Conservation (phyloP, 2,329 filamentous ascomycete genomes). For the Pseudogymnoascus sp. region DNA sequence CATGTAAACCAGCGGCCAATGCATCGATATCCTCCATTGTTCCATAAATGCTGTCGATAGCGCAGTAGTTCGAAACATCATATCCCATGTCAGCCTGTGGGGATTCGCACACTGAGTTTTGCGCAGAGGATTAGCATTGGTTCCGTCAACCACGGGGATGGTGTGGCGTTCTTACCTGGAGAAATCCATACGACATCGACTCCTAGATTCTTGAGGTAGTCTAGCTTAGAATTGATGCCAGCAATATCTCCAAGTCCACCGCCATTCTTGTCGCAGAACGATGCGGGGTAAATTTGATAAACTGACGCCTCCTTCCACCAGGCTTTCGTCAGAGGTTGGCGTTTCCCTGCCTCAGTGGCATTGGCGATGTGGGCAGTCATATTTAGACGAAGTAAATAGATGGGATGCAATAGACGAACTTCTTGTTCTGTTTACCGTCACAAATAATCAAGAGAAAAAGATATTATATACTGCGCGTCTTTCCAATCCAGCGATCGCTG, state of each 20-base stretch:
- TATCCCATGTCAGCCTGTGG: constrained; percentile 63
- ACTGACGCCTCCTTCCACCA: constrained; percentile 21
- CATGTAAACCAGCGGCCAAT: constrained; percentile 50
- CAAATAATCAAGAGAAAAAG: background rate
- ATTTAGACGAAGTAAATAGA: background rate
- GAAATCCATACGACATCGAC: constrained; percentile 58
- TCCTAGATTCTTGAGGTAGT: constrained; percentile 51
- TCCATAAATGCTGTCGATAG: constrained; percentile 57
- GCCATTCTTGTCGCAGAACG: constrained; percentile 47
- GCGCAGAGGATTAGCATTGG: background rate
- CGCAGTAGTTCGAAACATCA: constrained; percentile 59
- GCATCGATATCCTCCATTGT: constrained; percentile 57
- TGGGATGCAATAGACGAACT: background rate
- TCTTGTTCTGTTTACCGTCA: background rate
- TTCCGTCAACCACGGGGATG: background rate
- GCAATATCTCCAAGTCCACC: constrained; percentile 52
- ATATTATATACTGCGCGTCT: background rate
- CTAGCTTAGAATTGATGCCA: constrained; percentile 51
- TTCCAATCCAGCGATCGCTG: background rate
- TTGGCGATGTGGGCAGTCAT: background rate
- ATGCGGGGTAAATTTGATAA: constrained; percentile 50
- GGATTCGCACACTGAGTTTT: constrained; percentile 43
- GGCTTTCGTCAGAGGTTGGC: background rate
- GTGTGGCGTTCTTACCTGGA: constrained; percentile 29
- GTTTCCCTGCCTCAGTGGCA: background rate